These are phyloP conservation scores for Pichia sp. DNA, from an alignment of 1,139 yeast genomes.

Conservation along the genomic window DNA sequence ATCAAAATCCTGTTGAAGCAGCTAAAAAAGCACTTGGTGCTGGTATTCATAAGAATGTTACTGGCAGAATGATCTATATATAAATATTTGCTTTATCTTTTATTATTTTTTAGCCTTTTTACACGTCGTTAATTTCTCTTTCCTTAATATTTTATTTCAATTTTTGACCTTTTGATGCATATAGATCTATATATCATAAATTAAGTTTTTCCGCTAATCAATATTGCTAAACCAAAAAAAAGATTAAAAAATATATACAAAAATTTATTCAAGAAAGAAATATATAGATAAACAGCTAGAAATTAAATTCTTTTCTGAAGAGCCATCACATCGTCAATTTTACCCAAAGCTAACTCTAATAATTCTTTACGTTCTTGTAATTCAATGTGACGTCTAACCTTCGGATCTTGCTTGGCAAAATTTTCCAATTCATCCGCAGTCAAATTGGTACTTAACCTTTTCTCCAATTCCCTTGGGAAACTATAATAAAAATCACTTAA, in stretches of 20 bases:
- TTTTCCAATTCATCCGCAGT: conserved; percentile 72
- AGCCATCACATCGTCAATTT: conserved; percentile 84
- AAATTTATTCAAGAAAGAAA: neutral
- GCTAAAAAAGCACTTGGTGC: conserved; percentile 18
- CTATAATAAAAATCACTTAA: conserved; percentile 92
- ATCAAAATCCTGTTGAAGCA: conserved; percentile 16
- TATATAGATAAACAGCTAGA: neutral
- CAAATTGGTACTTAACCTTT: conserved; percentile 57
- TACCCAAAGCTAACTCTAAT: conserved; percentile 73
- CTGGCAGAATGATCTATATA: conserved; percentile 23
- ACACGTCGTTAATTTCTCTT: no score
- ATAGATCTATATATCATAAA: no score
- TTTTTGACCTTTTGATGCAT: no score
- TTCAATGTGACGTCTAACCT: conserved; percentile 82
- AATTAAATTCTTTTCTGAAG: conserved; percentile 41
- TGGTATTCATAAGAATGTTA: conserved; percentile 24
- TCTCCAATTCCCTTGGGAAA: conserved; percentile 90
- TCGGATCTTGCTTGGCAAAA: conserved; percentile 96
- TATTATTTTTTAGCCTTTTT: neutral
- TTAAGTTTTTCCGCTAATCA: no score
- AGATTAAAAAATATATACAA: no score
- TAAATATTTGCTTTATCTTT: conserved; percentile 17
- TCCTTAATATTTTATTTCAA: neutral
- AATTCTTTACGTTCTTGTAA: conserved; percentile 88
- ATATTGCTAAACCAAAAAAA: no score